phyloP scores from a whole-genome alignment of 148 eudicot genomes.

The Fallopia convolvulus region DNA sequence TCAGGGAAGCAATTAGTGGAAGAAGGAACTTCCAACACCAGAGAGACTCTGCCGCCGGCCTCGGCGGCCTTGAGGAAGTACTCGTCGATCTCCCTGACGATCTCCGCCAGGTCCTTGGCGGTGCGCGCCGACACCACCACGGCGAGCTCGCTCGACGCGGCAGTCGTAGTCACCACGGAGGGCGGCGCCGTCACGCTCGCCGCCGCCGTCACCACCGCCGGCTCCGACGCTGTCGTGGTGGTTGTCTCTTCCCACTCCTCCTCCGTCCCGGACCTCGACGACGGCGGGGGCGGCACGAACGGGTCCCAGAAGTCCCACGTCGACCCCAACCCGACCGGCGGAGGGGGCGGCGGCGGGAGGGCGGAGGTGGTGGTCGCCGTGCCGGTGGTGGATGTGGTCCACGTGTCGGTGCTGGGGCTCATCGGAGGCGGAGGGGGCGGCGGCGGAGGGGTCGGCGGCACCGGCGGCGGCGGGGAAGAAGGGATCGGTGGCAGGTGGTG shows the following conservation, averaged over 20 bases:
- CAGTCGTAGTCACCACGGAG: conserved; percentile 30
- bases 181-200: conserved; percentile 44
- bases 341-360: conserved; percentile 60
- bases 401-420: conserved; percentile 9
- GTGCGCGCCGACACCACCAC: conserved; percentile 30
- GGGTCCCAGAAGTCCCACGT: conserved; percentile 98
- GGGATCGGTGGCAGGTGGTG: conserved; percentile 19
- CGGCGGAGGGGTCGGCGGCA: conserved; percentile 12
- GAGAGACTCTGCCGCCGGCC: conserved; percentile 49
- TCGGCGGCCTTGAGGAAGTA: conserved; percentile 81
- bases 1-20: conserved; percentile 8
- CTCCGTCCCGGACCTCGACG: conserved; percentile 37
- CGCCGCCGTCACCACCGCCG: conserved; percentile 27
- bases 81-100: conserved; percentile 79
- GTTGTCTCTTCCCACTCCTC: conserved; percentile 51
- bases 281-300: conserved; percentile 33
- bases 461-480: conserved; percentile 10
- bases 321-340: conserved; percentile 33
- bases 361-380: conserved; percentile 28
- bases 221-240: conserved; percentile 24
- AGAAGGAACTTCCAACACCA: conserved; percentile 49
- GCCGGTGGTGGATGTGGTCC: conserved; percentile 18
- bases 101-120: conserved; percentile 67
- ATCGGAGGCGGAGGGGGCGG: conserved; percentile 17
- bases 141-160: conserved; percentile 39